Evolutionary conservation across 352 stramenopile genomes (phyloP).

Genomic region (Phytophthora capsici): DNA sequence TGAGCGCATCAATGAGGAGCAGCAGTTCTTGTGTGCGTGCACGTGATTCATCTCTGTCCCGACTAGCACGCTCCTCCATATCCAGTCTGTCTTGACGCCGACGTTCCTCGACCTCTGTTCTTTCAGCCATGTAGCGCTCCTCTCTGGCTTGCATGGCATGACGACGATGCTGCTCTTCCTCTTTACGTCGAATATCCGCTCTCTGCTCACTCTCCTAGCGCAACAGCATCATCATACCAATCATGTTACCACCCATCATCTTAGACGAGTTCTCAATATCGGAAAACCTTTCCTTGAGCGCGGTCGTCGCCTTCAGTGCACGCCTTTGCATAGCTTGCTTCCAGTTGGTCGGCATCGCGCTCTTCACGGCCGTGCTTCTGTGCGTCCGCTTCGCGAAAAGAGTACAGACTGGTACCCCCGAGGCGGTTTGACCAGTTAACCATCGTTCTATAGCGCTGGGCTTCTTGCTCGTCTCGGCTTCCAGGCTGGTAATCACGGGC

Average conservation of each 20-base stretch:
- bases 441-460: neutral
- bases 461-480: slow-evolving; percentile 3
- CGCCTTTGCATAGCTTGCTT: slow-evolving; percentile 7
- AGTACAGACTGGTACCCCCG: neutral
- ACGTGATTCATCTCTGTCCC: slow-evolving; percentile 9
- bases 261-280: neutral
- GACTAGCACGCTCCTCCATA: slow-evolving; percentile 1
- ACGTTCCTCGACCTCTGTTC: slow-evolving; percentile 5
- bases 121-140: neutral
- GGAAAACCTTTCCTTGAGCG: neutral
- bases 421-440: slow-evolving; percentile 3
- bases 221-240: slow-evolving; percentile 11
- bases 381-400: neutral
- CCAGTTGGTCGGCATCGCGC: neutral
- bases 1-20: neutral
- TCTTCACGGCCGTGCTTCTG: neutral
- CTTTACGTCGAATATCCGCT: neutral
- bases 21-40: slow-evolving; percentile 1
- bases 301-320: neutral
- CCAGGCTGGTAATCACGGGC: neutral
- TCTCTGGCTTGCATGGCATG: neutral
- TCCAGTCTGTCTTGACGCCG: slow-evolving; percentile 10
- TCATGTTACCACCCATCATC: neutral
- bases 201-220: slow-evolving; percentile 12
- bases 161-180: slow-evolving; percentile 2